These are phyloP conservation scores for Aspergillus sclerotiicarbonarius DNA, from an alignment of 495 filamentous ascomycete genomes.

Conservation along the genomic window DNA sequence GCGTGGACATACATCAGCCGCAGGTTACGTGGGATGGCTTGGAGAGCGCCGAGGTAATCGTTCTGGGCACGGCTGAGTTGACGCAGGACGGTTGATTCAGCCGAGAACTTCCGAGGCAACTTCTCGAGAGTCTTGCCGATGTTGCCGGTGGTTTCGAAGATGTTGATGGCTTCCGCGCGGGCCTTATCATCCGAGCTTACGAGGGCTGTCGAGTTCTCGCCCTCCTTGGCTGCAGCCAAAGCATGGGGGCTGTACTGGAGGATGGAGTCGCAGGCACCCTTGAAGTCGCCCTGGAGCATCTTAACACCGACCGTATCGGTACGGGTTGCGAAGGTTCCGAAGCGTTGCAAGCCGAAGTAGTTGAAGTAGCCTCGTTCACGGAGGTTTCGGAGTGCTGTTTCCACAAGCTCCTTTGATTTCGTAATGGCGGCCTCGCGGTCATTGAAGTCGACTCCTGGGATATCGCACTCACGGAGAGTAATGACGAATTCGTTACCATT, in stretches of 20 bases:
- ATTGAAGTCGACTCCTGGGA: slow-evolving; percentile 48
- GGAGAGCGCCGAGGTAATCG: slow-evolving; percentile 78
- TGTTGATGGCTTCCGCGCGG: slow-evolving; percentile 71
- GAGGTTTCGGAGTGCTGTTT: slow-evolving; percentile 52
- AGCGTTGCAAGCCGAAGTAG: slow-evolving; percentile 93
- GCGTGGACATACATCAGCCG: slow-evolving; percentile 95
- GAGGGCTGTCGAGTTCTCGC: slow-evolving; percentile 32
- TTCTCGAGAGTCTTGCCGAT: slow-evolving; percentile 56
- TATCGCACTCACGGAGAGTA: slow-evolving; percentile 77
- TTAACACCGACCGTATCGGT: slow-evolving; percentile 81
- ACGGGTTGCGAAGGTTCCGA: slow-evolving; percentile 77
- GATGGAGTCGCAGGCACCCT: slow-evolving; percentile 72
- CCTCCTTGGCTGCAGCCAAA: slow-evolving; percentile 45
- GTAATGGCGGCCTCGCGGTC: slow-evolving; percentile 34
- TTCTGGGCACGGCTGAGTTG: slow-evolving; percentile 54
- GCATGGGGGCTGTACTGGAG: slow-evolving; percentile 60
- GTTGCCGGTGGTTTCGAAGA: slow-evolving; percentile 61
- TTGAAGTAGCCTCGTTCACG: slow-evolving; percentile 80
- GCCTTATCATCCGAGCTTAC: slow-evolving; percentile 69
- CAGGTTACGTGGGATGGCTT: slow-evolving; percentile 71
- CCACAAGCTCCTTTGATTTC: slow-evolving; percentile 55
- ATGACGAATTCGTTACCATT: slow-evolving; percentile 89
- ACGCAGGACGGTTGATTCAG: slow-evolving; percentile 73
- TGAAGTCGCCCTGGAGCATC: slow-evolving; percentile 76
- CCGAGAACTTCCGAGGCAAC: slow-evolving; percentile 78